These are phyloP conservation scores for Shiraia bambusicola DNA, from an alignment of 2,329 filamentous ascomycete species.

Conservation along the genomic window DNA sequence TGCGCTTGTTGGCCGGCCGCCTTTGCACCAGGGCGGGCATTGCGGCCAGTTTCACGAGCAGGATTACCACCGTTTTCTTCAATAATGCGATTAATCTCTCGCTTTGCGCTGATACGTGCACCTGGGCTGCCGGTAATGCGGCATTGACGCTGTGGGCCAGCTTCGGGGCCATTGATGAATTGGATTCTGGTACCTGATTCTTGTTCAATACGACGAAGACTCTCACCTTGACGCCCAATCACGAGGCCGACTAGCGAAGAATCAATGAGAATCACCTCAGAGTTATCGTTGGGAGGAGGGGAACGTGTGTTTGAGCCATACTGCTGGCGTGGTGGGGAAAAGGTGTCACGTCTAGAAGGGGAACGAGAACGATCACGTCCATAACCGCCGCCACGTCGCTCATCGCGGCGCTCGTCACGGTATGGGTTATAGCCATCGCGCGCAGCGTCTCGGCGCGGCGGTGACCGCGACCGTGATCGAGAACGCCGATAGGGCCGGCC, in stretches of 20 bases:
- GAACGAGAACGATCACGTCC: slow-evolving; percentile 74
- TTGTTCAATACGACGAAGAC: slow-evolving; percentile 78
- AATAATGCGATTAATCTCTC: slow-evolving; percentile 83
- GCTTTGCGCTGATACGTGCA: slow-evolving; percentile 74
- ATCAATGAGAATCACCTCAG: slow-evolving; percentile 83
- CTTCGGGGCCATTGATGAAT: slow-evolving; percentile 77
- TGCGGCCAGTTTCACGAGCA: slow-evolving; percentile 43
- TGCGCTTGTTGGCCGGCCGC: slow-evolving; percentile 32
- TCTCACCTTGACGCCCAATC: slow-evolving; percentile 88
- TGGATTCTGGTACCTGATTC: slow-evolving; percentile 84
- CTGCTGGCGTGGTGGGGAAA: slow-evolving; percentile 59
- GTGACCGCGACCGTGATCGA: slow-evolving; percentile 65
- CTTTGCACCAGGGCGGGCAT: slow-evolving; percentile 46
- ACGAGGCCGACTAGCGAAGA: slow-evolving; percentile 85
- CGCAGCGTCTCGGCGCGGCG: slow-evolving; percentile 66
- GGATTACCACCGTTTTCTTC: slow-evolving; percentile 71
- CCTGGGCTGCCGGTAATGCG: slow-evolving; percentile 76
- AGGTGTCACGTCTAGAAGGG: slow-evolving; percentile 59
- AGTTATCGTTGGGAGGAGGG: slow-evolving; percentile 66
- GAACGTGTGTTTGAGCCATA: slow-evolving; percentile 57
- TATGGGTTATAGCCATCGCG: slow-evolving; percentile 80
- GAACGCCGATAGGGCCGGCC: slow-evolving; percentile 65
- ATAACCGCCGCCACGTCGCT: slow-evolving; percentile 59
- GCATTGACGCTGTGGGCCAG: slow-evolving; percentile 75
- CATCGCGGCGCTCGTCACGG: slow-evolving; percentile 78